Conservation (phyloP, 306 rosid genomes). For the Prosopis cineraria region DNA sequence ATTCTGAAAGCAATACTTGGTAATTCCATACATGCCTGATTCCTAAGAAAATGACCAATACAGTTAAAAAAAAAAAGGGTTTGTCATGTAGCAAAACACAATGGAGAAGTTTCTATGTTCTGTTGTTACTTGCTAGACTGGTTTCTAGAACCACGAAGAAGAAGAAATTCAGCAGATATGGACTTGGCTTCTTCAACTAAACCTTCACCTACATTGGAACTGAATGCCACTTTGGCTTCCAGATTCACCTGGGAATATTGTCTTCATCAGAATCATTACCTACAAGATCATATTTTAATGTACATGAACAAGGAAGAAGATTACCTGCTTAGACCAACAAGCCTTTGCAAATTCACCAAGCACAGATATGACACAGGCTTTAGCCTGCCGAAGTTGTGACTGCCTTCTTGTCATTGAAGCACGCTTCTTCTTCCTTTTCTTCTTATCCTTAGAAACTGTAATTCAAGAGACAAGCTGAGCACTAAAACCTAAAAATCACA, state of each 20-base stretch:
- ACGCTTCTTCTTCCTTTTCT: slow-evolving; percentile 50
- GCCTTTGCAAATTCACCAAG: slow-evolving; percentile 79
- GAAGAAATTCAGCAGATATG: slow-evolving; percentile 70
- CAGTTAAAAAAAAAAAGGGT: background rate
- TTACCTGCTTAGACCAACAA: slow-evolving; percentile 80
- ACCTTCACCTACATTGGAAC: slow-evolving; percentile 63
- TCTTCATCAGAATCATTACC: slow-evolving; percentile 17
- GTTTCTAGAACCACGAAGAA: slow-evolving; percentile 69
- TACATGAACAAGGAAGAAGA: background rate
- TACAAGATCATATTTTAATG: background rate
- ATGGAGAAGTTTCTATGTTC: background rate
- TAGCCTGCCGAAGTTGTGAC: slow-evolving; percentile 75
- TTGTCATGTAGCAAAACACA: slow-evolving; percentile 16
- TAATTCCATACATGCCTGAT: slow-evolving; percentile 47
- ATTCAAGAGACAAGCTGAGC: slow-evolving; percentile 10
- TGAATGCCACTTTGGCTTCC: slow-evolving; percentile 80
- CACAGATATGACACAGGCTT: slow-evolving; percentile 84
- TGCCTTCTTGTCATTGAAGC: slow-evolving; percentile 43
- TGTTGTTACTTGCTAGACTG: slow-evolving; percentile 50
- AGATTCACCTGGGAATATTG: slow-evolving; percentile 63
- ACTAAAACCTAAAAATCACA: background rate
- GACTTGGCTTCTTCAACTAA: slow-evolving; percentile 68
- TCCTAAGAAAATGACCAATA: background rate
- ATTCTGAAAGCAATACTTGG: slow-evolving; percentile 69
- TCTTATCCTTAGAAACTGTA: slow-evolving; percentile 52